Conservation (phyloP, 2,329 filamentous ascomycete genomes). For the Colletotrichum incanum region DNA sequence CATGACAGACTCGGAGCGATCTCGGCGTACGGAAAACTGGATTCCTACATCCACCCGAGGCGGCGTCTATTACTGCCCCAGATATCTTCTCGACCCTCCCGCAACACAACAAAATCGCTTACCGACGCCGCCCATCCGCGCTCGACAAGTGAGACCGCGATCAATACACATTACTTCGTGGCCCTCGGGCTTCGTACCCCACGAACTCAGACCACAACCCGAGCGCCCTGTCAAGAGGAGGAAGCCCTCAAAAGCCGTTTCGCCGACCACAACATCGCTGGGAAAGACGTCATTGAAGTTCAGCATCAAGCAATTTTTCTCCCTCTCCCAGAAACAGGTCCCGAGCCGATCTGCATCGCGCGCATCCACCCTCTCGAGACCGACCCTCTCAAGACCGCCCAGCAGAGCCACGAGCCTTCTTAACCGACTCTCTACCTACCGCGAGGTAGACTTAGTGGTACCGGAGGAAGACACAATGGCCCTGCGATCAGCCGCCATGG, state of each 20-base stretch:
- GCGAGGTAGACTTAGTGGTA: constrained; percentile 39
- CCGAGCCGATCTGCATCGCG: constrained; percentile 33
- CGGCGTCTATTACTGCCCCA: constrained; percentile 51
- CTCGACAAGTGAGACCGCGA: constrained; percentile 57
- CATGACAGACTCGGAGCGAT: constrained; percentile 44
- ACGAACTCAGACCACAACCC: constrained; percentile 59
- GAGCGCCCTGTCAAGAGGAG: constrained; percentile 54
- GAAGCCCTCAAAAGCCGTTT: constrained; percentile 43
- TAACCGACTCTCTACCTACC: constrained; percentile 33
- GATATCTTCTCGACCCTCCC: constrained; percentile 42
- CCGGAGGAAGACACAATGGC: constrained; percentile 45
- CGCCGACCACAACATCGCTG: constrained; percentile 29
- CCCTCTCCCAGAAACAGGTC: constrained; percentile 39
- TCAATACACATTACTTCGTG: constrained; percentile 61
- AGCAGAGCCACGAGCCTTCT: constrained; percentile 37
- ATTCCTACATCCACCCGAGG: constrained; percentile 42
- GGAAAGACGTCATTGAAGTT: constrained; percentile 43
- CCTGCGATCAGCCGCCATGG: constrained; percentile 38
- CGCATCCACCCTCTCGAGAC: constrained; percentile 37
- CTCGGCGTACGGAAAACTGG: constrained; percentile 43
- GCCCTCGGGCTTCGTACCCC: constrained; percentile 61
- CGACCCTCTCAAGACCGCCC: constrained; percentile 24
- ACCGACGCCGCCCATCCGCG: constrained; percentile 57
- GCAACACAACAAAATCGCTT: constrained; percentile 44
- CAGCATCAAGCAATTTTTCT: constrained; percentile 40